Evolutionary conservation across 1,284 basidiomycete species (phyloP), one percentile per base, ranked within the genome.

Genomic region (Veloporphyrellus conicus): DNA sequence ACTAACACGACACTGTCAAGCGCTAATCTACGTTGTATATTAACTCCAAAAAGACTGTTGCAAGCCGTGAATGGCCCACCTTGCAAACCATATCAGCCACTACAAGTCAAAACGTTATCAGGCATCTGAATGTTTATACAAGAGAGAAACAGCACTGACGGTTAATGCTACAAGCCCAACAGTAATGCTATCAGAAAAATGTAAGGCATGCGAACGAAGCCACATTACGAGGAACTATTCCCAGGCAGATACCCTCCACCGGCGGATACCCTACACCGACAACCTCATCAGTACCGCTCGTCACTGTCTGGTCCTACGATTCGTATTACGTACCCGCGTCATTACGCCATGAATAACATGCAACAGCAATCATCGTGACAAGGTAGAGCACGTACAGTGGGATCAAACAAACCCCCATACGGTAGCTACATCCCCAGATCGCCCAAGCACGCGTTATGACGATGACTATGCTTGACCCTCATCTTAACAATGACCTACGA

Each of bases 401-500:
- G 6, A 53, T 18, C 20, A 54, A 33, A 8, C 18, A 27, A 7
- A 43, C 22, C 8, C 38, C 41, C 22, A 34, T 34, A 16, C 42
- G 42, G 15, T 45, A 42, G 6, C 28, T 46, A 25, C 50, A 54
- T 6, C 53, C 46, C 53, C 53, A 54, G 12, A 52, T 52, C 3
- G 47, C 50, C 53, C 50, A 52, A 19, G 52, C 52, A 25, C 52
- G 50, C 50, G 41, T 45, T 10, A 54, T 43, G 14, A 54, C 50
- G 40, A 52, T 28, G n/a, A 54, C 52, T 54, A 46, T 36, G 16
- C 48, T 50, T 31, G 20, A 42, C 19, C 18, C 36, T 39, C 32
- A 34, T 19, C n/a, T 38, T 45, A 25, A 42, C 32, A 27, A 38
- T 35, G 28, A 28, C 19, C 35, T 22, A 29, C 19, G 9, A 34